Base-by-base conservation (phyloP, 306 rosid species). In the Corylus avellana region DNA sequence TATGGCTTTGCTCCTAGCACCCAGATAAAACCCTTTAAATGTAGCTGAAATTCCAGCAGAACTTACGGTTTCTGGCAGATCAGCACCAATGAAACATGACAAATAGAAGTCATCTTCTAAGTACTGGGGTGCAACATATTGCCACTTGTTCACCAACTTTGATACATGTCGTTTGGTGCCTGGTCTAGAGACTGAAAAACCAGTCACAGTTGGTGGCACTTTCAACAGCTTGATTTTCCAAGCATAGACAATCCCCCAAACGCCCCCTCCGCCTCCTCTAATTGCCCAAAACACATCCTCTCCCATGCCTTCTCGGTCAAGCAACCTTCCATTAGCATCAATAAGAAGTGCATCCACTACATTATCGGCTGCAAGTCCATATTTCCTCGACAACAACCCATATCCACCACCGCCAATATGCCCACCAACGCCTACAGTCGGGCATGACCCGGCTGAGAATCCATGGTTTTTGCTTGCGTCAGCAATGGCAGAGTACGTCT, bases 271-370 rank as follows among this genome's bases (percentile, higher is more conserved):
- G 49, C 96, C 97, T 54, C 93, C 93, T 89, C 97, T 85, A 51
- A 92, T 89, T 46, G 97, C 96, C 97, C 97, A 92, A 84, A 92
- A 92, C 85, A 92, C 93, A 72, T 92, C 96, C 48, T 92, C 96
- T 73, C 94, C 97, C 94, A 92, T 91, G 67, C 77, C 66, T 78
- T 79, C 37, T 0, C 94, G 74, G 82, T 89, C 81, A 7, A 88
- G 32, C 72, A 89, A 69, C 10, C 44, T n/a, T 37, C 94, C 94
- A 0, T 84, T 48, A 1, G 92, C 92, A 70, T 88, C 90, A 22
- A 92, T 56, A 17, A 93, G 85, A 27, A 86, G 69, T 10, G 90
- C 96, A 79, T 93, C 92, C 53, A 88, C 85, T 49, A 92, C 92
- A 37, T 91, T 88, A 64, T 92, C 97, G 0, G 97, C 96, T 12